Conservation (phyloP, 1,139 yeast genomes). For the Yamadazyma spencermartinsiae region DNA sequence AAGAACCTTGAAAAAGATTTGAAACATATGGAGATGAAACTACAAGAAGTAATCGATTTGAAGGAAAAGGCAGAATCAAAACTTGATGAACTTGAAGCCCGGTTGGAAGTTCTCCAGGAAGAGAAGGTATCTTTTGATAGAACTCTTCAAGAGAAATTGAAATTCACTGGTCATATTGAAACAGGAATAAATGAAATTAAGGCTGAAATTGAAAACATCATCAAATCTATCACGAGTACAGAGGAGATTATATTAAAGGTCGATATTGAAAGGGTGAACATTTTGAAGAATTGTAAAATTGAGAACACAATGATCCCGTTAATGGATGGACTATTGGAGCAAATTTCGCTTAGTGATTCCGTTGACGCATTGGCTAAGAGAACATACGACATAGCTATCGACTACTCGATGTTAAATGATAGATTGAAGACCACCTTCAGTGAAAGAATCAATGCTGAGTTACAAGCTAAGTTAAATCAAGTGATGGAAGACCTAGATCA, state of each 20-base stretch:
- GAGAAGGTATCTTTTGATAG: conserved; percentile 34
- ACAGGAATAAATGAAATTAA: conserved; percentile 35
- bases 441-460: conserved; percentile 47
- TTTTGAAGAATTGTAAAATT: conserved; percentile 73
- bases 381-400: conserved; percentile 53
- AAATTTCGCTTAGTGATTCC: conserved; percentile 47
- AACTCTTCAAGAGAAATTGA: conserved; percentile 27
- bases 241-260: conserved; percentile 59
- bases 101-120: conserved; percentile 42
- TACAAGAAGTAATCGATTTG: conserved; percentile 29
- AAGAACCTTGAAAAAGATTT: conserved; percentile 35
- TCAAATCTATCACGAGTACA: conserved; percentile 34
- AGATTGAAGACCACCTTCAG: conserved; percentile 41
- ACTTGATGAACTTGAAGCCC: conserved; percentile 52
- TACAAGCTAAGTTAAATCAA: conserved; percentile 35
- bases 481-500: conserved; percentile 51
- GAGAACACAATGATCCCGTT: conserved; percentile 71
- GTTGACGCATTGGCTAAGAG: conserved; percentile 40
- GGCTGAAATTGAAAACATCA: conserved; percentile 26
- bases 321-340: conserved; percentile 53
- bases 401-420: conserved; percentile 52
- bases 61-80: conserved; percentile 34
- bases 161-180: conserved; percentile 30
- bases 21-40: conserved; percentile 29
- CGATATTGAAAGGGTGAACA: conserved; percentile 58